Conservation (phyloP, 2,329 filamentous ascomycete species). For the Arthroderma uncinatum region DNA sequence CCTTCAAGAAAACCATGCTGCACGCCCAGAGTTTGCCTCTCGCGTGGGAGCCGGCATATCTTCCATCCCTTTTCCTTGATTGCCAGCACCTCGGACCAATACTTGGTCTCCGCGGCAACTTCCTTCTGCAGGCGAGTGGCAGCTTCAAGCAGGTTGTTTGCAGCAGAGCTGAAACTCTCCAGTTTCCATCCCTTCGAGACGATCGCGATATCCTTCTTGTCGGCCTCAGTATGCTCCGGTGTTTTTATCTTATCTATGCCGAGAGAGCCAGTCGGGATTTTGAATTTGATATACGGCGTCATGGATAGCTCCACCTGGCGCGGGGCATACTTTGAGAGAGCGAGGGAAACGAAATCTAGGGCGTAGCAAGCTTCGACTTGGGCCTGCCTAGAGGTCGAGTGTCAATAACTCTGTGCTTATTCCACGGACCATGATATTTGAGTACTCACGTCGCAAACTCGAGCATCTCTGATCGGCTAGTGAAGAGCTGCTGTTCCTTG, state of each 20-base stretch:
- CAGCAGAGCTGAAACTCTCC: conserved; percentile 62
- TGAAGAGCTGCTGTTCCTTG: conserved; percentile 33
- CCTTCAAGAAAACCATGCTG: conserved; percentile 80
- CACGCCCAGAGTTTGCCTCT: conserved; percentile 66
- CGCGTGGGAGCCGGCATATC: conserved; percentile 62
- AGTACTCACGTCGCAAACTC: conserved; percentile 33
- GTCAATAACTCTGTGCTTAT: background rate
- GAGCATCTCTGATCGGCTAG: conserved; percentile 35
- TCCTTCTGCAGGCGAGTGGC: conserved; percentile 64
- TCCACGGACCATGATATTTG: too few relatives aligned
- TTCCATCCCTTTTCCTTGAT: conserved; percentile 81
- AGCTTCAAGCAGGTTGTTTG: conserved; percentile 61
- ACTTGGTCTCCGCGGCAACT: conserved; percentile 67
- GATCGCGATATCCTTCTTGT: conserved; percentile 42
- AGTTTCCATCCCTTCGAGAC: conserved; percentile 62
- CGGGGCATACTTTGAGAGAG: conserved; percentile 71
- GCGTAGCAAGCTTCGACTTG: conserved; percentile 48
- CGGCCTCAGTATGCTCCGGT: conserved; percentile 47
- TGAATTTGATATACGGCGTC: conserved; percentile 57
- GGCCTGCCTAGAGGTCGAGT: conserved; percentile 26
- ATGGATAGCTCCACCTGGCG: conserved; percentile 58
- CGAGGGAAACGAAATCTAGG: conserved; percentile 71
- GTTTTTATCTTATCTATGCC: conserved; percentile 55
- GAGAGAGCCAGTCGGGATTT: conserved; percentile 63
- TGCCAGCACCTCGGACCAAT: conserved; percentile 76